Evolutionary conservation across 805 yeast genomes (phyloP).

Genomic region (Teunomyces cretensis): DNA sequence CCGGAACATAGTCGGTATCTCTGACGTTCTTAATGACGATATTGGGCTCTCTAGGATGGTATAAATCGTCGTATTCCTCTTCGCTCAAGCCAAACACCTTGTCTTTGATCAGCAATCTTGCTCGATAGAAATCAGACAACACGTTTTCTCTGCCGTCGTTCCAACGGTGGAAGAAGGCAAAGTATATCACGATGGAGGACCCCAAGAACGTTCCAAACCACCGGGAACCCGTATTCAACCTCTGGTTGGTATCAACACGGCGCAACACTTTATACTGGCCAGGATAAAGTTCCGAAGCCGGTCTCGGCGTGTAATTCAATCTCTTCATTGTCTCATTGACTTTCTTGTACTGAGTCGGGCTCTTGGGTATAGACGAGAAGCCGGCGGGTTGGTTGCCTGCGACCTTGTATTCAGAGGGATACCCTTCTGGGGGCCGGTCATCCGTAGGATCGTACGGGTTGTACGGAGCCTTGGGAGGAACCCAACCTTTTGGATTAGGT

Average conservation of each 20-base stretch:
- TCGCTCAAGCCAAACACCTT: conserved; percentile 54
- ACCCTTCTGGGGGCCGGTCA: conserved; percentile 76
- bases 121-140: conserved; percentile 64
- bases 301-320: conserved; percentile 76
- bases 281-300: conserved; percentile 69
- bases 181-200: conserved; percentile 51
- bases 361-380: conserved; percentile 59
- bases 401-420: conserved; percentile 74
- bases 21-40: conserved; percentile 43
- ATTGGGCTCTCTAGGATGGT: conserved; percentile 42
- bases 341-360: conserved; percentile 64
- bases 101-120: conserved; percentile 58
- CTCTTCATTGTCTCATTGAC: conserved; percentile 73
- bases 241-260: conserved; percentile 50
- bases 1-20: conserved; percentile 44
- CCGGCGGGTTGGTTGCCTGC: conserved; percentile 61
- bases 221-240: conserved; percentile 61
- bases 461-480: conserved; percentile 78
- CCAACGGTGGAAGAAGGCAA: conserved; percentile 78
- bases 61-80: conserved; percentile 63
- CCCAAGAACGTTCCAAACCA: conserved; percentile 54
- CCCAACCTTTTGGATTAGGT: conserved; percentile 79
- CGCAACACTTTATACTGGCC: conserved; percentile 75
- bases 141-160: conserved; percentile 80
- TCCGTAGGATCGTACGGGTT: conserved; percentile 83